Percentiles rank a stretch among this genome's conserved stretches.
Evolutionary conservation across 2,329 filamentous ascomycete species (phyloP).

Genomic region (Arthrobotrys iridis): DNA sequence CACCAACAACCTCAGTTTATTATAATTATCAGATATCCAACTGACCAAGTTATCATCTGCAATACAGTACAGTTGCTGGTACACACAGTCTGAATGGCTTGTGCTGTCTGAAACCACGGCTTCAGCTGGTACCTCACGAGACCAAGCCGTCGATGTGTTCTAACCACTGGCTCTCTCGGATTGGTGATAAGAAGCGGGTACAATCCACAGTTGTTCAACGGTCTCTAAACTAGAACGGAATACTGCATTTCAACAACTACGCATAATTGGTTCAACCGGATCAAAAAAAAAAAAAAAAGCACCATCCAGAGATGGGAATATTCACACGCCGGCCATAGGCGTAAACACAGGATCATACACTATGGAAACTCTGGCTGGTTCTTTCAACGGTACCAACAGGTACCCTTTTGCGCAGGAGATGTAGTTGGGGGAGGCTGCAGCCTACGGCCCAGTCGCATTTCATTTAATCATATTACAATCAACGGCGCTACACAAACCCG

Average conservation of each 20-base stretch:
- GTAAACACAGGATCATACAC: constrained; percentile 29
- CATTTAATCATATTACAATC: background rate
- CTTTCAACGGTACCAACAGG: constrained; percentile 36
- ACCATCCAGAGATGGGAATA: constrained; percentile 46
- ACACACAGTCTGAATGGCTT: background rate
- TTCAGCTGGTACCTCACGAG: background rate
- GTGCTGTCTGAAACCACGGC: too few species aligned
- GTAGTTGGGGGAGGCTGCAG: constrained; percentile 16
- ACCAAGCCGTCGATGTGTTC: constrained; percentile 21
- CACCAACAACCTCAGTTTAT: background rate
- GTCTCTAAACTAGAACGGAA: constrained; percentile 31
- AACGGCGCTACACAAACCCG: constrained; percentile 14
- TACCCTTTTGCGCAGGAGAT: constrained; percentile 39
- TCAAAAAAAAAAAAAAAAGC: too few species aligned
- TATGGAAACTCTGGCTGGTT: constrained; percentile 21
- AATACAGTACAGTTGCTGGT: background rate
- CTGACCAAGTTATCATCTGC: background rate
- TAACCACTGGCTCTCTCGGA: constrained; percentile 26
- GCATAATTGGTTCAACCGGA: constrained; percentile 34
- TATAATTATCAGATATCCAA: too few species aligned
- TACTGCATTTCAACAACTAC: constrained; percentile 19
- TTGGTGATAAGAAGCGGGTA: constrained; percentile 50
- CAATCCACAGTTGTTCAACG: constrained; percentile 31
- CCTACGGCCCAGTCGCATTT: constrained; percentile 11
- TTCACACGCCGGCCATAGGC: constrained; percentile 43